Evolutionary conservation across 176 grass and related monocot species (phyloP).

Genomic region (Microstegium vimineum): DNA sequence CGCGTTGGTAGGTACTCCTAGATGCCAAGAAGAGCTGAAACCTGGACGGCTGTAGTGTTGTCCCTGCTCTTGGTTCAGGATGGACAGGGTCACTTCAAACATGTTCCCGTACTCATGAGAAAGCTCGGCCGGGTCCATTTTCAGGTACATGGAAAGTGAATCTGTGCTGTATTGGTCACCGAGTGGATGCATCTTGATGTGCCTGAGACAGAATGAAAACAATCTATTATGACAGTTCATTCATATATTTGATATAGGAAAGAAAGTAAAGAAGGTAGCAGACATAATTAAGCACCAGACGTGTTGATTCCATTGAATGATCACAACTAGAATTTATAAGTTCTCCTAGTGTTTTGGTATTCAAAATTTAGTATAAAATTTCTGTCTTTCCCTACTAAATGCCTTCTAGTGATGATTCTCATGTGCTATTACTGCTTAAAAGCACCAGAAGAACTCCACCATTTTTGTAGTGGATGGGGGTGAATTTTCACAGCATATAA

Average conservation of each 20-base stretch:
- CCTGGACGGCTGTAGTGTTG: neutral
- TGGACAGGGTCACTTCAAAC: constrained; percentile 10
- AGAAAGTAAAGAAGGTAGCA: neutral
- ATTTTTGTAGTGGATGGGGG: too few relatives aligned
- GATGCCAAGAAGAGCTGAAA: neutral
- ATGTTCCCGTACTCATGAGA: neutral
- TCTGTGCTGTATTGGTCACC: constrained; percentile 1
- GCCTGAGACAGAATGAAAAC: neutral
- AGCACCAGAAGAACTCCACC: too few relatives aligned
- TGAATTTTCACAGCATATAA: neutral
- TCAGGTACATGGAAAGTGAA: constrained; percentile 7
- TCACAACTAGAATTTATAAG: too few relatives aligned
- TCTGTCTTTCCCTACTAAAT: too few relatives aligned
- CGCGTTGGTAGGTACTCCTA: neutral
- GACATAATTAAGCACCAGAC: neutral
- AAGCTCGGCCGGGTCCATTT: neutral
- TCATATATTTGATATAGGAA: neutral
- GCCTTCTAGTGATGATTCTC: too few relatives aligned
- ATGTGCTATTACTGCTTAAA: too few relatives aligned
- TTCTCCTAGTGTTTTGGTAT: too few relatives aligned
- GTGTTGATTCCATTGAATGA: neutral
- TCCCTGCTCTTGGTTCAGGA: neutral
- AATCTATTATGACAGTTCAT: neutral
- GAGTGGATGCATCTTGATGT: constrained; percentile 1
- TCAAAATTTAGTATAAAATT: too few relatives aligned